Percentiles rank a stretch among this genome's conserved stretches.
Conservation (phyloP, 768 basidiomycete genomes). For the Naganishia friedmannii region DNA sequence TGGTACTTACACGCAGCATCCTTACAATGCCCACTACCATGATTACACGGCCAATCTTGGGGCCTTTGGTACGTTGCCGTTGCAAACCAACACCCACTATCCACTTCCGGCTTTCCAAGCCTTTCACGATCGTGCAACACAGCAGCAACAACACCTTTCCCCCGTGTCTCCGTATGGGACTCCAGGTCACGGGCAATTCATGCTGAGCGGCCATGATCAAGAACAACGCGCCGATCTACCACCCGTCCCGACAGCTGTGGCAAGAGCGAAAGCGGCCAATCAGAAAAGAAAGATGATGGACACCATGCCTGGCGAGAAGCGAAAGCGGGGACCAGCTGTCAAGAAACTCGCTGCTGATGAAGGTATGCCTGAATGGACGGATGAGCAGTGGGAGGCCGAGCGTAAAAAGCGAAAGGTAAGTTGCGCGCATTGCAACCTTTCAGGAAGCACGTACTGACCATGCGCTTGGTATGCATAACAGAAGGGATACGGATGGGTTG, state of each 20-base stretch:
- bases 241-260: constrained; percentile 17
- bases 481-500: constrained; percentile 33
- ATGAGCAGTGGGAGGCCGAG: constrained; percentile 34
- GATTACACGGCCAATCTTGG: constrained; percentile 12
- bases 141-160: constrained; percentile 14
- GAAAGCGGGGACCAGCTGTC: constrained; percentile 29
- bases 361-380: constrained; percentile 28
- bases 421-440: not conserved
- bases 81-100: constrained; percentile 19
- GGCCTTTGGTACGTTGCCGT: constrained; percentile 2
- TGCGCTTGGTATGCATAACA: not conserved
- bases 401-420: constrained; percentile 31
- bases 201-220: constrained; percentile 11
- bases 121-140: constrained; percentile 8
- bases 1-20: constrained; percentile 7
- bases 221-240: constrained; percentile 21
- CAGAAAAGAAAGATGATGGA: constrained; percentile 10
- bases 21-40: constrained; percentile 4
- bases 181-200: constrained; percentile 17
- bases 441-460: not conserved
- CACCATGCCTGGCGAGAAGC: constrained; percentile 24
- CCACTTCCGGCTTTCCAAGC: constrained; percentile 18
- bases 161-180: constrained; percentile 19
- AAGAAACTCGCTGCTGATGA: constrained; percentile 31
- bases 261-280: constrained; percentile 4